phyloP scores from a whole-genome alignment of 345 rosid genomes.

The Rhizophora mangle region DNA sequence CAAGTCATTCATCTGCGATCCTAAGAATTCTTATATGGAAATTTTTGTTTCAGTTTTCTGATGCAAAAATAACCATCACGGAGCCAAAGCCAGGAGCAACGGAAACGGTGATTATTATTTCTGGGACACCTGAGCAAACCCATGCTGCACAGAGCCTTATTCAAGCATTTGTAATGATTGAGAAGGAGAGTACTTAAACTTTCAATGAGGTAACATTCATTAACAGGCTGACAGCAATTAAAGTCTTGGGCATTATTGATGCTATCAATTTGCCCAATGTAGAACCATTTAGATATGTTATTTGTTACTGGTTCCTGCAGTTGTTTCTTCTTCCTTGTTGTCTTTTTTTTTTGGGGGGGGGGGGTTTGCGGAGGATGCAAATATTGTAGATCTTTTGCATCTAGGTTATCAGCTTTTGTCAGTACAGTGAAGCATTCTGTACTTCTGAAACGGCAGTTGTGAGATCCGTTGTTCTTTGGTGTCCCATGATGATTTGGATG shows the following conservation, averaged over 20 bases:
- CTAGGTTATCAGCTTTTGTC: constrained; percentile 14
- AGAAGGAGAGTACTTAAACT: constrained; percentile 42
- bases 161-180: constrained; percentile 78
- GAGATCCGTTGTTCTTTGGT: constrained; percentile 3
- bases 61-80: constrained; percentile 55
- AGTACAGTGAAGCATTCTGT: constrained; percentile 18
- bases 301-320: neutral
- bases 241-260: neutral
- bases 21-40: constrained; percentile 1
- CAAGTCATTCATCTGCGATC: neutral
- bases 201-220: constrained; percentile 5
- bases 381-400: neutral
- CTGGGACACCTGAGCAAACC: constrained; percentile 80
- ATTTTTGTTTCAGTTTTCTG: constrained; percentile 49
- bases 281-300: neutral
- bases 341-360: neutral
- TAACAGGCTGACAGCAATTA: neutral
- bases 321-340: neutral
- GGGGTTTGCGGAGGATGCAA: constrained; percentile 2
- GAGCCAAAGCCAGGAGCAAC: constrained; percentile 60
- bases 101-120: constrained; percentile 59
- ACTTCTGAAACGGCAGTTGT: constrained; percentile 18
- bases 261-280: neutral
- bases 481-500: constrained; percentile 4
- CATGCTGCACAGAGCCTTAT: constrained; percentile 82